phyloP scores from a whole-genome alignment of 371 early-diverging fungal genomes.

The Mortierella sp. region DNA sequence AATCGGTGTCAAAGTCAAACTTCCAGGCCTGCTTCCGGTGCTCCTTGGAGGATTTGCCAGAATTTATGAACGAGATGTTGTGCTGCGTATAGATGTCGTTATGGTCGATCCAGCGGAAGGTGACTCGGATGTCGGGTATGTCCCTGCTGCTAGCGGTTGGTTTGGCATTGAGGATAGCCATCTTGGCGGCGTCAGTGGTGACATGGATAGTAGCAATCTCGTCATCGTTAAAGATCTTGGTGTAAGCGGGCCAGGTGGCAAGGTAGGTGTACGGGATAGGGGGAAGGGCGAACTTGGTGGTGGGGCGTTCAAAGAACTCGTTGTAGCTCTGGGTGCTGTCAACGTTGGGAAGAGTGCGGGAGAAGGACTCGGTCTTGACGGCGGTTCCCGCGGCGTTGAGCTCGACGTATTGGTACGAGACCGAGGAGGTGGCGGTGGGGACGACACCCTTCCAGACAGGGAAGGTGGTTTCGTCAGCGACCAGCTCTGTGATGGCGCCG shows the following conservation, averaged over 20 bases:
- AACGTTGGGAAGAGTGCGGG: neutral
- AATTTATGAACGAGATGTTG: slow-evolving; percentile 49
- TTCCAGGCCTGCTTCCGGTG: no score
- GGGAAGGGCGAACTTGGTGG: slow-evolving; percentile 12
- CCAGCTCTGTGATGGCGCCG: neutral
- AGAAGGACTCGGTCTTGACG: slow-evolving; percentile 10
- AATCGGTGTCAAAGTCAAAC: slow-evolving; percentile 39
- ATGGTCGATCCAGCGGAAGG: slow-evolving; percentile 22
- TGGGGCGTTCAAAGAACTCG: slow-evolving; percentile 26
- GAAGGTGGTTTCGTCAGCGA: neutral
- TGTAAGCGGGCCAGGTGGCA: neutral
- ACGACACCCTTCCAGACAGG: slow-evolving; percentile 21
- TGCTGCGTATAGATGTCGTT: slow-evolving; percentile 16
- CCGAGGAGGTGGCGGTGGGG: slow-evolving; percentile 1
- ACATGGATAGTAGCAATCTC: slow-evolving; percentile 25
- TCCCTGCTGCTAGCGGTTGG: no score
- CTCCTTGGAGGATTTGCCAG: slow-evolving; percentile 60
- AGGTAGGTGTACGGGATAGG: slow-evolving; percentile 19
- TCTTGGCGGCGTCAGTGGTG: slow-evolving; percentile 15
- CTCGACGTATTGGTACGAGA: slow-evolving; percentile 24
- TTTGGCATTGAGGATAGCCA: slow-evolving; percentile 14
- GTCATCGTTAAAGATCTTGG: slow-evolving; percentile 17
- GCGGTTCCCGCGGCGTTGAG: slow-evolving; percentile 8
- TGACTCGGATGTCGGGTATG: no score
- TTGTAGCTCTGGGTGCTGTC: slow-evolving; percentile 2